A percentile compares a stretch with the other conserved stretches of the same genome.
These are phyloP conservation scores for Paradendryphiella salina DNA, from an alignment of 2,329 filamentous ascomycete species.

Conservation along the genomic window DNA sequence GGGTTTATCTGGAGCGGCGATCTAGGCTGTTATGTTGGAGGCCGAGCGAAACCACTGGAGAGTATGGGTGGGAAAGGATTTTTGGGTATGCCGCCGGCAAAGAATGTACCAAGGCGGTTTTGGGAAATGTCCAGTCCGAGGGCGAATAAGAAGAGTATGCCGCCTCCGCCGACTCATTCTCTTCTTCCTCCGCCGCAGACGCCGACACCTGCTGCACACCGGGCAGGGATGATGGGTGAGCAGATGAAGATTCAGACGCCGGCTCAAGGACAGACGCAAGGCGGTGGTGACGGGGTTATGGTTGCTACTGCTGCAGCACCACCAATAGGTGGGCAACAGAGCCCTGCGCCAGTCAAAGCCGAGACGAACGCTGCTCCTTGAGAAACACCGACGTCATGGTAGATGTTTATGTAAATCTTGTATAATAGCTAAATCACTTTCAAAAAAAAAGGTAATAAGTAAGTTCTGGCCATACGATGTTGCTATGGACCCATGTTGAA, in stretches of 20 bases:
- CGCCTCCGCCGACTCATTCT: not conserved
- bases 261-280: not conserved
- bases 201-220: not conserved
- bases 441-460: not conserved
- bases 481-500: too few species aligned
- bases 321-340: not conserved
- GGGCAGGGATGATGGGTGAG: not conserved
- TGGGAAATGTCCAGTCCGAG: constrained; percentile 32
- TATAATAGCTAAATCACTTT: not conserved
- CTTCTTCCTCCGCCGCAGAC: not conserved
- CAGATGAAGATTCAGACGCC: not conserved
- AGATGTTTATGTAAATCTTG: not conserved
- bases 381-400: not conserved
- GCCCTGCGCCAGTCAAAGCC: not conserved
- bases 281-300: not conserved
- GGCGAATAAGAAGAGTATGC: constrained; percentile 14
- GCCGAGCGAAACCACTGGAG: constrained; percentile 43
- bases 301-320: not conserved
- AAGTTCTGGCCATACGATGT: too few species aligned
- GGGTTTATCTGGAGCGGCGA: constrained; percentile 82
- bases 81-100: constrained; percentile 62
- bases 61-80: constrained; percentile 37
- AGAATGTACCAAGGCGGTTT: constrained; percentile 81
- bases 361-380: not conserved
- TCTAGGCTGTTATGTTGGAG: constrained; percentile 81